These are phyloP conservation scores for Colletotrichum tropicale DNA, from an alignment of 2,329 filamentous ascomycete genomes.

Conservation along the genomic window DNA sequence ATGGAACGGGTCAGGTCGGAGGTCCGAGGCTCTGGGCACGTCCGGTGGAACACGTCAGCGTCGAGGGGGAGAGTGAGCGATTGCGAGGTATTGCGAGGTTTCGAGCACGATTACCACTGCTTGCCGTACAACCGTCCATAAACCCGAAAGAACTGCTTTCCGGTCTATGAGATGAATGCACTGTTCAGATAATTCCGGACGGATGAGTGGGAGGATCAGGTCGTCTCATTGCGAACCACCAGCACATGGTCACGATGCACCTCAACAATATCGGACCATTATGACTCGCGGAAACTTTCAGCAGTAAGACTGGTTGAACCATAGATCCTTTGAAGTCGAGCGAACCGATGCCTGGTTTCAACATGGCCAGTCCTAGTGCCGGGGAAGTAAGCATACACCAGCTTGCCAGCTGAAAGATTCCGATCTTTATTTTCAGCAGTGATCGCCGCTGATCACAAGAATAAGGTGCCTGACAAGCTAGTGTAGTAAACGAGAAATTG, in stretches of 20 bases:
- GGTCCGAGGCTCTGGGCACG: slow-evolving; percentile 1
- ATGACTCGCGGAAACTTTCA: neutral
- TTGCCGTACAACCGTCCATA: neutral
- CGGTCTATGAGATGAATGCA: neutral
- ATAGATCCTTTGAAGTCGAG: neutral
- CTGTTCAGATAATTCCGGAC: neutral
- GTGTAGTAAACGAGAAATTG: neutral
- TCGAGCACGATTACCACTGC: neutral
- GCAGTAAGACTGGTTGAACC: neutral
- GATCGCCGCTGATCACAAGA: neutral
- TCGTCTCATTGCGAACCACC: neutral
- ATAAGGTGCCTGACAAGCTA: neutral
- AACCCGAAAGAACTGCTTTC: neutral
- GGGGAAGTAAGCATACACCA: neutral
- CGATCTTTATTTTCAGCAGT: neutral
- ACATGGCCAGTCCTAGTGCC: neutral
- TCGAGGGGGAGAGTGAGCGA: neutral
- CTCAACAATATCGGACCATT: neutral
- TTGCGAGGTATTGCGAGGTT: neutral
- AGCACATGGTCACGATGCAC: neutral
- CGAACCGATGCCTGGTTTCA: neutral
- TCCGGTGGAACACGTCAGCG: neutral
- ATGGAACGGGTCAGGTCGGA: neutral
- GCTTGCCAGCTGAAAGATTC: neutral
- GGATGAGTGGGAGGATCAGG: neutral